A percentile compares a stretch with the other conserved stretches of the same genome.
Evolutionary conservation across 2,329 filamentous ascomycete genomes (phyloP).

Genomic region (Cladorrhinum sp.): DNA sequence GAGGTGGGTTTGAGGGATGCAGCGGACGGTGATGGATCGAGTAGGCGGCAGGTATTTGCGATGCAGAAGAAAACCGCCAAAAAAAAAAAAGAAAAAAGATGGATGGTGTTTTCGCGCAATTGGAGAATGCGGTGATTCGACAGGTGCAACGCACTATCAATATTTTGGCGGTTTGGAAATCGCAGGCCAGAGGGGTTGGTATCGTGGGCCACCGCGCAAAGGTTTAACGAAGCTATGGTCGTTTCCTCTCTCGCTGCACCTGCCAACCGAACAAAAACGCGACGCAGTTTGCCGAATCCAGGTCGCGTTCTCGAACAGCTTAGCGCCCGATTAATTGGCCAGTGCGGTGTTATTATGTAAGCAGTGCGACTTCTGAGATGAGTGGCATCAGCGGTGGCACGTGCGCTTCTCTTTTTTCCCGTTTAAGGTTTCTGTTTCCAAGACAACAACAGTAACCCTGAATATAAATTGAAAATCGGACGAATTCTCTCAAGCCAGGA

Average conservation of each 20-base stretch:
- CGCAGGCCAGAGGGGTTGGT: background rate
- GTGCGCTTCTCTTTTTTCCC: background rate
- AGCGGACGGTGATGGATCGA: background rate
- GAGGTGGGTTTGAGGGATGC: background rate
- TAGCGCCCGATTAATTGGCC: background rate
- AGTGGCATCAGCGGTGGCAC: background rate
- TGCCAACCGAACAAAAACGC: background rate
- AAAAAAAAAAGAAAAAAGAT: background rate
- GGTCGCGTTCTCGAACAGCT: background rate
- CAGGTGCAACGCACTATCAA: background rate
- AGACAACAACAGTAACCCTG: background rate
- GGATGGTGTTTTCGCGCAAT: background rate
- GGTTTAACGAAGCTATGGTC: background rate
- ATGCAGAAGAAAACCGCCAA: background rate
- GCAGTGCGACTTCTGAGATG: background rate
- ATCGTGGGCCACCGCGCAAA: too few relatives aligned
- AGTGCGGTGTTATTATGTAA: background rate
- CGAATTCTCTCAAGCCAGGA: too few relatives aligned
- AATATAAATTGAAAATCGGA: background rate
- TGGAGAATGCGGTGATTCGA: too few relatives aligned
- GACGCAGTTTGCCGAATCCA: conserved; percentile 2
- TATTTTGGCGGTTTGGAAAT: background rate
- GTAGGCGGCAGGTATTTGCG: background rate
- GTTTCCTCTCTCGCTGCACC: background rate
- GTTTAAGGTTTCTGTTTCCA: background rate